A percentile compares a stretch with the other conserved stretches of the same genome.
Conservation (phyloP, 2,329 filamentous ascomycete species). For the Calonectria pauciramosa region DNA sequence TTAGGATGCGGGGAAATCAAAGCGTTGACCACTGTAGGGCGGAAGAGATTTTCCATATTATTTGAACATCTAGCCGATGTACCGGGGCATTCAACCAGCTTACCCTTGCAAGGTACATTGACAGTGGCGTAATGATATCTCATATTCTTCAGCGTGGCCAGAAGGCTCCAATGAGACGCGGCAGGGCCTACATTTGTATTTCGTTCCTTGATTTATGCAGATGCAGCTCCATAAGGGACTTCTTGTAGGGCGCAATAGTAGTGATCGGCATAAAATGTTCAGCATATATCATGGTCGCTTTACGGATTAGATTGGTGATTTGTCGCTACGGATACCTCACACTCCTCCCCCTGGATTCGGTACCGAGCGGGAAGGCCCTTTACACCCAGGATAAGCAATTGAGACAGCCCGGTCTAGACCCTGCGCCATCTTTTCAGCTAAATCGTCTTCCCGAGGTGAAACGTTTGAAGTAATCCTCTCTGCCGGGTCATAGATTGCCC, state of each 20-base stretch:
- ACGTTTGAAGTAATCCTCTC: background rate
- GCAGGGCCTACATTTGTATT: background rate
- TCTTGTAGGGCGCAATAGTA: background rate
- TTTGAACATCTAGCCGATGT: background rate
- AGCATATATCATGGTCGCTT: background rate
- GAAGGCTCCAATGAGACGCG: background rate
- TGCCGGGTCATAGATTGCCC: slow-evolving; percentile 13
- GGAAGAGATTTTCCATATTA: slow-evolving; percentile 1
- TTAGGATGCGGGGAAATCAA: slow-evolving; percentile 6
- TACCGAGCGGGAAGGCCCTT: no score
- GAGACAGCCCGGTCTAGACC: slow-evolving; percentile 2
- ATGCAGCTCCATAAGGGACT: background rate
- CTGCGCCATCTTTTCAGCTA: slow-evolving; percentile 7
- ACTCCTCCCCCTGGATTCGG: background rate
- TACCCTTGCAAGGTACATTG: background rate
- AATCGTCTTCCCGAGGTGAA: slow-evolving; percentile 6
- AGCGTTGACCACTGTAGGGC: background rate
- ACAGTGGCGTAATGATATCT: background rate
- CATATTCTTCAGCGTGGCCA: background rate
- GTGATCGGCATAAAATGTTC: no score
- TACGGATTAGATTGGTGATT: background rate
- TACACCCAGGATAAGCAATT: background rate
- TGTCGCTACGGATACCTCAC: background rate
- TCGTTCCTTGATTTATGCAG: background rate
- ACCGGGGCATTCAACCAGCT: background rate